These are phyloP conservation scores for Pseudozyma hubeiensis DNA, from an alignment of 1,284 basidiomycete species.

Conservation along the genomic window DNA sequence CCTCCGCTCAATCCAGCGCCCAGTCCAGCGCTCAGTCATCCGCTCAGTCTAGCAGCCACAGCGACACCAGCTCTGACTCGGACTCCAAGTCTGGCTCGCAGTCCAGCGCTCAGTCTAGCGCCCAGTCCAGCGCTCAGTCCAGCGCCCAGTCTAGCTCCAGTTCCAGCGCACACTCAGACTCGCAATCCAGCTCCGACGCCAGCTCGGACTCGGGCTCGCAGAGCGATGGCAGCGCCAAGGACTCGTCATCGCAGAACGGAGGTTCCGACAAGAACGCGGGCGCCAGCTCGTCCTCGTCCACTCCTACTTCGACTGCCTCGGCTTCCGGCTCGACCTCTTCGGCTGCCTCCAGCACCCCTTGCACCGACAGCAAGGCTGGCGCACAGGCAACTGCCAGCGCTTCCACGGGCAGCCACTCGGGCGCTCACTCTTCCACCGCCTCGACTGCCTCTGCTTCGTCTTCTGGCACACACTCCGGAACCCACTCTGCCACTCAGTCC, in stretches of 20 bases:
- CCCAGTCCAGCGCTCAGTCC: slow-evolving; percentile 8
- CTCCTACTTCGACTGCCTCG: slow-evolving; percentile 26
- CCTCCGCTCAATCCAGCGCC: slow-evolving; percentile 14
- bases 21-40: slow-evolving; percentile 7
- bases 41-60: slow-evolving; percentile 5
- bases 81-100: slow-evolving; percentile 8
- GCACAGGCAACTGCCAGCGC: slow-evolving; percentile 6
- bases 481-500: slow-evolving; percentile 4
- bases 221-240: slow-evolving; percentile 4
- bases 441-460: slow-evolving; percentile 8
- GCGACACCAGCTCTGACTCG: slow-evolving; percentile 7
- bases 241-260: neutral
- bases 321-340: slow-evolving; percentile 15
- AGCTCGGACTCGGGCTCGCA: slow-evolving; percentile 5
- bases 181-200: slow-evolving; percentile 7
- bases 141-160: slow-evolving; percentile 2
- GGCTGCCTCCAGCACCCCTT: slow-evolving; percentile 20
- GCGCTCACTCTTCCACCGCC: slow-evolving; percentile 1
- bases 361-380: slow-evolving; percentile 24
- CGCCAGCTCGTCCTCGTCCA: slow-evolving; percentile 13
- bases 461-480: neutral
- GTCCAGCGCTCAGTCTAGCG: slow-evolving; percentile 6
- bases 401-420: neutral
- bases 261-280: slow-evolving; percentile 2
- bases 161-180: slow-evolving; percentile 16